Conservation (phyloP, 2,329 filamentous ascomycete species). For the Beauveria bassiana region DNA sequence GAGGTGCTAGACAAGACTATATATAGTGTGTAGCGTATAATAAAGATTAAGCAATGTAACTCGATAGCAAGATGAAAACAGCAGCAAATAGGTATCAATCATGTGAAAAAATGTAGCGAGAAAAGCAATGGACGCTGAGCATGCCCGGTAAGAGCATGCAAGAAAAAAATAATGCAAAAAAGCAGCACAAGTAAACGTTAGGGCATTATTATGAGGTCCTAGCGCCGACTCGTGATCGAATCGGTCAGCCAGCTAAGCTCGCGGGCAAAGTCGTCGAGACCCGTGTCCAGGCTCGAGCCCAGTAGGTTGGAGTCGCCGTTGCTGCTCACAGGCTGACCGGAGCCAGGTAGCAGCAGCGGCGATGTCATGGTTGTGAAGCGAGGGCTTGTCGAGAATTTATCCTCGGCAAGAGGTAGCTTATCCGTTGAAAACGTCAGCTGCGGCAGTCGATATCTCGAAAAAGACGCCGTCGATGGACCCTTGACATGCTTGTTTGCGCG, state of each 20-base stretch:
- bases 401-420: background rate
- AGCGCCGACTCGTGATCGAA: conserved; percentile 25
- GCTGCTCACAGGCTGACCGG: conserved; percentile 11
- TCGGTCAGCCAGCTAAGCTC: conserved; percentile 48
- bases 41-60: too few relatives aligned
- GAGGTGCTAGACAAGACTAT: too few relatives aligned
- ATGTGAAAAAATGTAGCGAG: background rate
- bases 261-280: conserved; percentile 32
- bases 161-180: background rate
- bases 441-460: conserved; percentile 5
- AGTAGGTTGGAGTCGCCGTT: background rate
- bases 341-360: conserved; percentile 19
- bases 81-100: conserved; percentile 6
- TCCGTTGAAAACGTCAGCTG: background rate
- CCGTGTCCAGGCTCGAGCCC: conserved; percentile 27
- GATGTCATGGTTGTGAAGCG: conserved; percentile 18
- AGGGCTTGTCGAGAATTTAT: background rate
- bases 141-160: background rate
- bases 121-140: background rate
- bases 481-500: background rate
- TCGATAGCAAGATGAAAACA: background rate
- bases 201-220: background rate
- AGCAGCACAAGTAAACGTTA: too few relatives aligned
- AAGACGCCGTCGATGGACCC: background rate
- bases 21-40: too few relatives aligned